Evolutionary conservation across 208 protist genomes (phyloP).

Genomic region (Trichomonas gallinae): DNA sequence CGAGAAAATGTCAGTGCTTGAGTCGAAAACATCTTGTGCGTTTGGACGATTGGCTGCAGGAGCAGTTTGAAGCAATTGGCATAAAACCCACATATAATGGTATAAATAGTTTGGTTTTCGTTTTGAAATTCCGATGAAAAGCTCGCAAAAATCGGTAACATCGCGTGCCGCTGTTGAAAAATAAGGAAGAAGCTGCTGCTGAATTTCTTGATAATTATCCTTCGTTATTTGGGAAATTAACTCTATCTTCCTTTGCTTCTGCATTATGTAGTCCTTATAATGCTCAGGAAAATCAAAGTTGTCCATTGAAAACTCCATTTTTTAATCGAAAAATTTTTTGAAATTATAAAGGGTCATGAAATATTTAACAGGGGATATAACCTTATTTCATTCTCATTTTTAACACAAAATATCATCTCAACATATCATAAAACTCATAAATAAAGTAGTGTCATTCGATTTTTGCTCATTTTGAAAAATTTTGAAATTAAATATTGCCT

Average conservation of each 20-base stretch:
- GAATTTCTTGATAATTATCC: neutral
- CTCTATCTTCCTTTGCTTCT: neutral
- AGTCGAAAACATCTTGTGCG: neutral
- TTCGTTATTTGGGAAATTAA: neutral
- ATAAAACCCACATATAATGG: neutral
- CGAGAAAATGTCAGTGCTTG: neutral
- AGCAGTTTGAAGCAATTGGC: neutral
- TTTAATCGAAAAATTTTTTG: neutral
- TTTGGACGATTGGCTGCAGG: neutral
- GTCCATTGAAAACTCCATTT: neutral
- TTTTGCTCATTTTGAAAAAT: no score
- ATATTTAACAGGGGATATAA: no score
- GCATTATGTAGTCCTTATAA: neutral
- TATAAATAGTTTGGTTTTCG: neutral
- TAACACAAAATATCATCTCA: no score
- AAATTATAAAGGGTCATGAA: no score
- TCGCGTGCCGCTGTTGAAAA: neutral
- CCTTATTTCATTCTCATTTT: no score
- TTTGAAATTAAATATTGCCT: no score
- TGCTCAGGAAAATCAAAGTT: neutral
- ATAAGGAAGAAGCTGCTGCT: neutral
- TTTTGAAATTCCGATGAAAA: neutral
- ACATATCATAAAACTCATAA: no score
- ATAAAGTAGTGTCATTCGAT: no score
- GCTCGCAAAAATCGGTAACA: neutral